Conservation (phyloP, 208 protist species). For the Leishmania martiniquensis region DNA sequence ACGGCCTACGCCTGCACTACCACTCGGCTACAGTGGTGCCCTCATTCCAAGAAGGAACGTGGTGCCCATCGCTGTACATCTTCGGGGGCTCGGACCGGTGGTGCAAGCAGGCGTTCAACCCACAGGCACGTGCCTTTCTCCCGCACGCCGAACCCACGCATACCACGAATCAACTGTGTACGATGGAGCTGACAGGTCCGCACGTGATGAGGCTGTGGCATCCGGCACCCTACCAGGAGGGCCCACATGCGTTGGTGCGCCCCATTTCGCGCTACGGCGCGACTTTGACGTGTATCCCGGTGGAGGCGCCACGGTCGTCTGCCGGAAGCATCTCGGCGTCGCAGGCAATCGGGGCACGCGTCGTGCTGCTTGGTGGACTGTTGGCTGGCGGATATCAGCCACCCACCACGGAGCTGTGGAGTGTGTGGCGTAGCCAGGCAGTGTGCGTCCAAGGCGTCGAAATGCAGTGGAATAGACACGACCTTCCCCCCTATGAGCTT, state of each 20-base stretch:
- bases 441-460: slow-evolving; percentile 9
- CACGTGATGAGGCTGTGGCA: slow-evolving; percentile 37
- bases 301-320: background rate
- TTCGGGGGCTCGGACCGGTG: slow-evolving; percentile 47
- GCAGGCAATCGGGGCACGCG: slow-evolving; percentile 11
- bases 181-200: slow-evolving; percentile 46
- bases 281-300: slow-evolving; percentile 36
- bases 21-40: slow-evolving; percentile 39
- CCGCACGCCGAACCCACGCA: slow-evolving; percentile 29
- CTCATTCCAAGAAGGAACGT: slow-evolving; percentile 19
- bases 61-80: slow-evolving; percentile 37
- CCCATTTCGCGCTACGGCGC: slow-evolving; percentile 57
- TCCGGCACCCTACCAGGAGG: slow-evolving; percentile 55
- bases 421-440: slow-evolving; percentile 27
- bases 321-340: background rate
- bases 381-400: slow-evolving; percentile 30
- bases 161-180: slow-evolving; percentile 24
- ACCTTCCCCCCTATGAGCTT: slow-evolving; percentile 49
- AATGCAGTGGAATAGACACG: slow-evolving; percentile 31
- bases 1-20: slow-evolving; percentile 56
- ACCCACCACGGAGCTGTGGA: slow-evolving; percentile 41
- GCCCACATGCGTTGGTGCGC: slow-evolving; percentile 45
- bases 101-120: slow-evolving; percentile 38
- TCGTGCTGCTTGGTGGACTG: slow-evolving; percentile 34
- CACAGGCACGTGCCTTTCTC: slow-evolving; percentile 38